Percentiles rank a stretch among this genome's conserved stretches.
phyloP scores from a whole-genome alignment of 176 grass and related monocot species.

The bread wheat (Triticum aestivum) region DNA sequence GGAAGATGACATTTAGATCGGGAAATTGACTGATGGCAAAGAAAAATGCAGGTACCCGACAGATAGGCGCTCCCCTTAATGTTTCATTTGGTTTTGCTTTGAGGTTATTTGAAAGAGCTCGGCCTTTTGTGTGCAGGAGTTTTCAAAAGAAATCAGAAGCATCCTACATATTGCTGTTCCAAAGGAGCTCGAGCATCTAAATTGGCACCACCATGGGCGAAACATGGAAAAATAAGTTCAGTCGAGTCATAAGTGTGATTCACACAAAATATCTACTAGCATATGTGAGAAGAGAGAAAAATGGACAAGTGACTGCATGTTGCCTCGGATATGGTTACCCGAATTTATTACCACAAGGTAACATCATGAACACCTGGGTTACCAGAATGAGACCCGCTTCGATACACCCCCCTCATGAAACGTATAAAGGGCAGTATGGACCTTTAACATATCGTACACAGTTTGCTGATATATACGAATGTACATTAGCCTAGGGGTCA shows the following conservation, averaged over 20 bases:
- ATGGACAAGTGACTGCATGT: conserved; percentile 63
- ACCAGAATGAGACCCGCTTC: too few relatives aligned
- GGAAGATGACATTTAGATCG: too few relatives aligned
- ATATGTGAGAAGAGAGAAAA: conserved; percentile 94
- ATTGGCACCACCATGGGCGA: conserved; percentile 89
- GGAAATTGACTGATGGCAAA: too few relatives aligned
- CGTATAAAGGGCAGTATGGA: too few relatives aligned
- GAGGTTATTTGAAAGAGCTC: not conserved
- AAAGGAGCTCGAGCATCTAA: conserved; percentile 93
- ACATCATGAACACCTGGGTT: too few relatives aligned
- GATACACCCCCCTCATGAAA: too few relatives aligned
- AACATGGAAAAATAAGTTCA: conserved; percentile 88
- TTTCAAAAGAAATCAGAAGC: conserved; percentile 87
- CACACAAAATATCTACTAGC: conserved; percentile 90
- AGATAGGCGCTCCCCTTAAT: too few relatives aligned
- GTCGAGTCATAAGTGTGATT: conserved; percentile 73
- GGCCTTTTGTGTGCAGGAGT: conserved; percentile 39
- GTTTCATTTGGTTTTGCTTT: not conserved
- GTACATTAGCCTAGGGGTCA: too few relatives aligned
- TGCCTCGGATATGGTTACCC: conserved; percentile 50
- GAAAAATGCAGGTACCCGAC: too few relatives aligned
- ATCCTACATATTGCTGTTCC: conserved; percentile 82
- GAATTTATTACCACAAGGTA: too few relatives aligned
- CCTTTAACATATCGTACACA: too few relatives aligned
- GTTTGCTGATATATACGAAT: too few relatives aligned